A percentile compares a stretch with the other conserved stretches of the same genome.
phyloP scores from a whole-genome alignment of 2,329 filamentous ascomycete species.

The Mariannaea elegans region DNA sequence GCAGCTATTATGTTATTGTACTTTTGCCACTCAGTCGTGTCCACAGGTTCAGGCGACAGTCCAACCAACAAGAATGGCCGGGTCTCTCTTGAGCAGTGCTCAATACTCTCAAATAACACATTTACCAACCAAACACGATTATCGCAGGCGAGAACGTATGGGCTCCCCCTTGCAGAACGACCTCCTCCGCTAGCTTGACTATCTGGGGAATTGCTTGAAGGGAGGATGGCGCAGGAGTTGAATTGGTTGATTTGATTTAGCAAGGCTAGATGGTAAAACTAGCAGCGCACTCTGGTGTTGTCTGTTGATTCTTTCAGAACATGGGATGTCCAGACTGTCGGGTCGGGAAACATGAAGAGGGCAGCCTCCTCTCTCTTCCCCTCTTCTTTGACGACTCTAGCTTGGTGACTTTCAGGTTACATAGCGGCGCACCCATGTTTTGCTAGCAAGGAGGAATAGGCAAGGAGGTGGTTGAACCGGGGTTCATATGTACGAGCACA shows the following conservation, averaged over 20 bases:
- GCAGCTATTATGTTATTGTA: conserved; percentile 4
- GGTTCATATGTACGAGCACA: too few relatives aligned
- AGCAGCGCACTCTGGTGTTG: conserved; percentile 14
- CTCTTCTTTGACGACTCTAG: background rate
- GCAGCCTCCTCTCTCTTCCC: background rate
- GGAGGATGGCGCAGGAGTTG: background rate
- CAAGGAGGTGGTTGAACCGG: too few relatives aligned
- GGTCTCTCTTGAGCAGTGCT: background rate
- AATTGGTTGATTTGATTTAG: conserved; percentile 8
- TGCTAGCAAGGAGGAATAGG: too few relatives aligned
- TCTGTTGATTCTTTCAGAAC: conserved; percentile 20
- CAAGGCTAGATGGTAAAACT: conserved; percentile 17
- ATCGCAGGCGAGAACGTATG: too few relatives aligned
- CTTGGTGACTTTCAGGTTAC: background rate
- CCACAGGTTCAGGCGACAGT: conserved; percentile 3
- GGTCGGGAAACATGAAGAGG: conserved; percentile 11
- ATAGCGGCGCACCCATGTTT: background rate
- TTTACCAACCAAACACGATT: conserved; percentile 3
- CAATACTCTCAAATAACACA: background rate
- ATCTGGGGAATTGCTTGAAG: too few relatives aligned
- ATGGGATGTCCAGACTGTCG: conserved; percentile 28
- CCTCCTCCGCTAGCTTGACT: too few relatives aligned
- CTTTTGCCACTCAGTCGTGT: conserved; percentile 4
- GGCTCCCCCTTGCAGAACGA: too few relatives aligned
- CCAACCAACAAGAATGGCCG: background rate